A percentile compares a stretch with the other conserved stretches of the same genome.
phyloP scores from a whole-genome alignment of 1,284 basidiomycete genomes.

The Fomes fomentarius region DNA sequence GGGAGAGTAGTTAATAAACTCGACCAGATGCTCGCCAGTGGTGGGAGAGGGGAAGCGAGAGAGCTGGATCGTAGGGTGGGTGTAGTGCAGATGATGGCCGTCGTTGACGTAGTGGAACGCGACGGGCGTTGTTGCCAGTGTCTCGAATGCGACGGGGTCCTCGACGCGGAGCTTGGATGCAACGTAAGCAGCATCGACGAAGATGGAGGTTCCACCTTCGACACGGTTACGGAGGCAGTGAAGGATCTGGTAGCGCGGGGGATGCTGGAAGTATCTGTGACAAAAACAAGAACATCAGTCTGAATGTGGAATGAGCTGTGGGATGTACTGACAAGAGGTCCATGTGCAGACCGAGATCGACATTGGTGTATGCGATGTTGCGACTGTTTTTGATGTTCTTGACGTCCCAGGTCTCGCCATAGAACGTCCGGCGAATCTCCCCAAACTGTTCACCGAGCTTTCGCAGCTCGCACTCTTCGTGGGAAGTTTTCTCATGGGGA shows the following conservation, averaged over 20 bases:
- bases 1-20: conserved; percentile 89
- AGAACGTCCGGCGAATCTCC: conserved; percentile 86
- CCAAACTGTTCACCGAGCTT: conserved; percentile 71
- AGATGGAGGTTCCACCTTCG: conserved; percentile 85
- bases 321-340: conserved; percentile 75
- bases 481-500: conserved; percentile 54
- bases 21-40: conserved; percentile 38
- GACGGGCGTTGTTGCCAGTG: conserved; percentile 68
- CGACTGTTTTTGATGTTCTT: conserved; percentile 73
- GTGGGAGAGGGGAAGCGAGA: conserved; percentile 27
- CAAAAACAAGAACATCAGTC: not conserved
- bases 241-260: conserved; percentile 90
- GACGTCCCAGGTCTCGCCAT: conserved; percentile 92
- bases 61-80: conserved; percentile 85
- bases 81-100: conserved; percentile 79
- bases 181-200: conserved; percentile 82
- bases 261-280: conserved; percentile 84
- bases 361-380: conserved; percentile 96
- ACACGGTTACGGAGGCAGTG: conserved; percentile 88
- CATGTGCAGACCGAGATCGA: conserved; percentile 91
- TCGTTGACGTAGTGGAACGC: conserved; percentile 93
- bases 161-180: conserved; percentile 60
- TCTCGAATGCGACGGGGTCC: conserved; percentile 58
- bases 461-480: conserved; percentile 68
- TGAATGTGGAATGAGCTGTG: not conserved